phyloP scores from a whole-genome alignment of 2,329 filamentous ascomycete genomes.

The Periconia digitata region DNA sequence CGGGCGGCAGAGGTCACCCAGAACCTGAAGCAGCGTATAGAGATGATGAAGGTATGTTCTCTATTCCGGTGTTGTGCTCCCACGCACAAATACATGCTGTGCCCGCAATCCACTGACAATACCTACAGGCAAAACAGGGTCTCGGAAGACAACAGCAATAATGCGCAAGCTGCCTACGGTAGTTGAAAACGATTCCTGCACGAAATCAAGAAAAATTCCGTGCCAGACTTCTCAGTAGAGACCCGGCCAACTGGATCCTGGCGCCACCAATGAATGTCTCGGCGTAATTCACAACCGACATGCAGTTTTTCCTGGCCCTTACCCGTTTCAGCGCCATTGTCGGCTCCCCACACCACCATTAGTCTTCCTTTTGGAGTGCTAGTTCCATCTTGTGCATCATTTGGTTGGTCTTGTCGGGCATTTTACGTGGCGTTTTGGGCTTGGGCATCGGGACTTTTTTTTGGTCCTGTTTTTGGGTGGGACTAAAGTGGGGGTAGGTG shows the following conservation, averaged over 20 bases:
- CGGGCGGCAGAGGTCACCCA: slow-evolving; percentile 96
- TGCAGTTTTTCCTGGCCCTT: no score
- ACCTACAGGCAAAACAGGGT: slow-evolving; percentile 40
- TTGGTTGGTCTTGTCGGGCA: slow-evolving; percentile 2
- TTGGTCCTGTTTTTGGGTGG: neutral
- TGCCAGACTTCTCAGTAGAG: neutral
- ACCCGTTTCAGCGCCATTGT: no score
- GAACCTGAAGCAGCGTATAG: slow-evolving; percentile 94
- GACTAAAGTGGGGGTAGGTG: no score
- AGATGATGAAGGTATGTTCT: slow-evolving; percentile 84
- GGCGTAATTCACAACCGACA: neutral
- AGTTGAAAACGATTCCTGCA: neutral
- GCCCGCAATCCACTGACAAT: slow-evolving; percentile 14
- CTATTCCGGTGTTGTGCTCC: no score
- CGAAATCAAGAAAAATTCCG: neutral
- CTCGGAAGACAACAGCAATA: slow-evolving; percentile 35
- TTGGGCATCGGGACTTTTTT: neutral
- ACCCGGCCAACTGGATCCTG: neutral
- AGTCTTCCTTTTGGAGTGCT: no score
- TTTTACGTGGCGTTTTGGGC: slow-evolving; percentile 9
- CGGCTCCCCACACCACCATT: no score
- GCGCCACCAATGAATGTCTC: neutral
- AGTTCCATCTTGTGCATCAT: neutral
- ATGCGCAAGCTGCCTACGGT: slow-evolving; percentile 5
- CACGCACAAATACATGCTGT: neutral